Evolutionary conservation across 2,329 filamentous ascomycete species (phyloP).

Genomic region (Pestalotiopsis sp.): DNA sequence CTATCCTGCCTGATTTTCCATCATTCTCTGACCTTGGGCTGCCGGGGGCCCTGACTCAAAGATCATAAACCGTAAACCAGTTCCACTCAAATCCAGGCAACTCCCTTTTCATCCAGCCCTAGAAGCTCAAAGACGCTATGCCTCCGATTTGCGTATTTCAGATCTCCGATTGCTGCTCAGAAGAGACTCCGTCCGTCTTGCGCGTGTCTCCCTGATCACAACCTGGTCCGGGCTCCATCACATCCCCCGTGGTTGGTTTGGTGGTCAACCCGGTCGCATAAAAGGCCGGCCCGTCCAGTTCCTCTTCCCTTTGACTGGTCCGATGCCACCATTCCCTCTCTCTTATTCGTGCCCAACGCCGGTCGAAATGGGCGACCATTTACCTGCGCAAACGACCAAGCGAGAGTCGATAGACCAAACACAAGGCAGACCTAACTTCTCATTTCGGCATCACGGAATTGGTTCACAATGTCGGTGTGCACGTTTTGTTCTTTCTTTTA

Average conservation of each 20-base stretch:
- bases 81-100: background rate
- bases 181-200: background rate
- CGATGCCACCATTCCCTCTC: background rate
- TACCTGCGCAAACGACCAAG: background rate
- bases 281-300: constrained; percentile 8
- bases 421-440: constrained; percentile 1
- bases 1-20: background rate
- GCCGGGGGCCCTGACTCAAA: background rate
- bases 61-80: constrained; percentile 6
- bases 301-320: constrained; percentile 7
- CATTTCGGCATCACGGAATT: constrained; percentile 7
- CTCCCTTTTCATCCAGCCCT: background rate
- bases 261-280: constrained; percentile 12
- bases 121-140: background rate
- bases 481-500: background rate
- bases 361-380: background rate
- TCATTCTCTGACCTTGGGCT: constrained; percentile 1
- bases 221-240: background rate
- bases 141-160: background rate
- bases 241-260: constrained; percentile 1
- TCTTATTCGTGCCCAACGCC: constrained; percentile 12
- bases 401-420: background rate
- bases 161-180: constrained; percentile 11
- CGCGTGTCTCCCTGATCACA: background rate
- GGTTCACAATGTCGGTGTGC: constrained; percentile 6